These are phyloP conservation scores for Kodamaea fungicola DNA, from an alignment of 1,139 yeast genomes.

Conservation along the genomic window DNA sequence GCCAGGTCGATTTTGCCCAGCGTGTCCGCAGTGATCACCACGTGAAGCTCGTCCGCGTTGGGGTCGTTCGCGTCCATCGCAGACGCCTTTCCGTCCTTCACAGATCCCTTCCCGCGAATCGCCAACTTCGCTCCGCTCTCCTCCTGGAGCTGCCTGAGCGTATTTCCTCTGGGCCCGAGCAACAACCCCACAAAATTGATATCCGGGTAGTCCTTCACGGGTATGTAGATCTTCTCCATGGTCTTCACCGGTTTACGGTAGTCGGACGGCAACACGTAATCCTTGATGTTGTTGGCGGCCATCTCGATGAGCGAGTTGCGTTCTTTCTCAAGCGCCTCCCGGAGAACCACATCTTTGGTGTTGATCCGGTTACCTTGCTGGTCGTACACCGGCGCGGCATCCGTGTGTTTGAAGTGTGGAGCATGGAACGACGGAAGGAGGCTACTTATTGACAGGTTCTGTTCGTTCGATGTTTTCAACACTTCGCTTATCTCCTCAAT, in stretches of 20 bases:
- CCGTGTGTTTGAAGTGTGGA: conserved; percentile 51
- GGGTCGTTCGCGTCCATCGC: conserved; percentile 32
- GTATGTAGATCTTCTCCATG: conserved; percentile 79
- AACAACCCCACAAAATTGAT: conserved; percentile 89
- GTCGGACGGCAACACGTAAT: conserved; percentile 76
- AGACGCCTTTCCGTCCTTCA: conserved; percentile 78
- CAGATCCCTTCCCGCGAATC: conserved; percentile 91
- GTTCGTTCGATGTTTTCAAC: conserved; percentile 49
- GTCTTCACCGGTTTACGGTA: conserved; percentile 70
- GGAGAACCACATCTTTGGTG: conserved; percentile 70
- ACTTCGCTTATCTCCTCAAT: conserved; percentile 67
- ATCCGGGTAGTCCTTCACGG: conserved; percentile 84
- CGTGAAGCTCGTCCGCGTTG: conserved; percentile 74
- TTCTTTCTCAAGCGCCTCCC: conserved; percentile 67
- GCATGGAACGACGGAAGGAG: conserved; percentile 35
- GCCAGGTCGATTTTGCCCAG: conserved; percentile 78
- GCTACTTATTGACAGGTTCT: conserved; percentile 40
- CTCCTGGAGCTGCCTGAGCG: conserved; percentile 74
- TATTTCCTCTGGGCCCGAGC: conserved; percentile 94
- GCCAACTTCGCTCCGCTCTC: conserved; percentile 84
- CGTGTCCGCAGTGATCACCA: conserved; percentile 79
- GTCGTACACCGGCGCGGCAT: conserved; percentile 91
- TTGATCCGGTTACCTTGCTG: conserved; percentile 76
- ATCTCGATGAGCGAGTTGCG: conserved; percentile 72
- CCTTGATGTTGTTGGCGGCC: conserved; percentile 72